Percentiles rank a stretch among this genome's conserved stretches.
Conservation (phyloP, 2,329 filamentous ascomycete genomes). For the Phyllosticta ampelicida region DNA sequence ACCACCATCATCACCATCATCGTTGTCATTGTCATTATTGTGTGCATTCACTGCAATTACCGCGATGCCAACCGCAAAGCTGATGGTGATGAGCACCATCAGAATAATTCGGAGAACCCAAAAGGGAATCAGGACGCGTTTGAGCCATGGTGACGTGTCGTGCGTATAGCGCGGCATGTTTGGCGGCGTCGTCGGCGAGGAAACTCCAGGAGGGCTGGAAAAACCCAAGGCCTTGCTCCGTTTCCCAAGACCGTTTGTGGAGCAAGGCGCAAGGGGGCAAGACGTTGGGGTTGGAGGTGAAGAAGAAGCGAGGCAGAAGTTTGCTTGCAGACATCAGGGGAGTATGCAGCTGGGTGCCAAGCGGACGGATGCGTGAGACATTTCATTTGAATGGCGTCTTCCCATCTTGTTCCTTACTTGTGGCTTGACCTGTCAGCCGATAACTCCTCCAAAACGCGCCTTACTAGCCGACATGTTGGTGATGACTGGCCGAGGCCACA, state of each 20-base stretch:
- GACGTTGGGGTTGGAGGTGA: background rate
- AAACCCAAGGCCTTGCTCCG: too few relatives aligned
- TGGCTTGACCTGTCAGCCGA: background rate
- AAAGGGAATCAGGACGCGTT: constrained; percentile 28
- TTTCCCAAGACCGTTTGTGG: too few relatives aligned
- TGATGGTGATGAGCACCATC: constrained; percentile 23
- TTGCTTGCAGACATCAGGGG: background rate
- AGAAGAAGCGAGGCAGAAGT: background rate
- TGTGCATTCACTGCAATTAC: background rate
- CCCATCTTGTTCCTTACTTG: background rate
- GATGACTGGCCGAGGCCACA: background rate
- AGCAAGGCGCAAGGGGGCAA: background rate
- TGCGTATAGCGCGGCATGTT: constrained; percentile 5
- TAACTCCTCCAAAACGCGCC: background rate
- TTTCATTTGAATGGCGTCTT: background rate
- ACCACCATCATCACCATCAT: background rate
- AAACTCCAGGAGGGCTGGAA: background rate
- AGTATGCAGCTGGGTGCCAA: background rate
- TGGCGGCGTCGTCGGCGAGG: background rate
- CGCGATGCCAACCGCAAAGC: constrained; percentile 15
- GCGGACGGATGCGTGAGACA: background rate
- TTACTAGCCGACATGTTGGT: background rate
- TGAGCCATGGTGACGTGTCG: constrained; percentile 21
- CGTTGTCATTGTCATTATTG: background rate
- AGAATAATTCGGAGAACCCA: constrained; percentile 25